Evolutionary conservation across 1,139 yeast genomes (phyloP).

Genomic region (Sugiyamaella sp.): DNA sequence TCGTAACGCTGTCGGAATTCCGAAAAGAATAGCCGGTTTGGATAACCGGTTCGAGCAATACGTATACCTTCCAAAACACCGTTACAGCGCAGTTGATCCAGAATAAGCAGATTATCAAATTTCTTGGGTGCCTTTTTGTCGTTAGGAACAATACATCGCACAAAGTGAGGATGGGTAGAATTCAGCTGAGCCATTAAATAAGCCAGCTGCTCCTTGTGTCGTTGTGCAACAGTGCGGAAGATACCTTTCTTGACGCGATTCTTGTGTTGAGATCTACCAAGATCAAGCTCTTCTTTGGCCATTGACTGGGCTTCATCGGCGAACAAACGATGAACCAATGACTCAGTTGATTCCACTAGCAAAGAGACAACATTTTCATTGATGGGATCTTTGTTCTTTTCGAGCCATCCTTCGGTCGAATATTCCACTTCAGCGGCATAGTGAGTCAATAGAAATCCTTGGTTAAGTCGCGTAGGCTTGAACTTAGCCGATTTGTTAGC

Average conservation of each 20-base stretch:
- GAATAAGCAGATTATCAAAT: slow-evolving; percentile 75
- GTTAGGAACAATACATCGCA: slow-evolving; percentile 93
- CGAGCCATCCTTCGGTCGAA: slow-evolving; percentile 89
- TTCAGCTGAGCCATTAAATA: slow-evolving; percentile 73
- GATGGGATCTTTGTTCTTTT: slow-evolving; percentile 92
- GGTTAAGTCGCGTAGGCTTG: slow-evolving; percentile 61
- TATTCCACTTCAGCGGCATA: slow-evolving; percentile 97
- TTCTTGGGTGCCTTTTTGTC: slow-evolving; percentile 67
- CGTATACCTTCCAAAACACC: slow-evolving; percentile 98
- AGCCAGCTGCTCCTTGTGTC: slow-evolving; percentile 72
- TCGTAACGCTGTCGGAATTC: slow-evolving; percentile 79
- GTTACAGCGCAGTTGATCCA: slow-evolving; percentile 90
- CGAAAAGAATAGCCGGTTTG: slow-evolving; percentile 83
- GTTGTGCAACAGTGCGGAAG: slow-evolving; percentile 80
- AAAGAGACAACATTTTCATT: slow-evolving; percentile 70
- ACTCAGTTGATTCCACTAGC: slow-evolving; percentile 59
- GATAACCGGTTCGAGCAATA: slow-evolving; percentile 96
- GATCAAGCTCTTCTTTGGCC: slow-evolving; percentile 18
- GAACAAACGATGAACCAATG: slow-evolving; percentile 55
- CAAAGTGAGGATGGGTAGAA: slow-evolving; percentile 93
- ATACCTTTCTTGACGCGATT: slow-evolving; percentile 46
- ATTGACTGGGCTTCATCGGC: slow-evolving; percentile 36
- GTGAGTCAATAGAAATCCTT: slow-evolving; percentile 75
- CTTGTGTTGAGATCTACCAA: slow-evolving; percentile 23
- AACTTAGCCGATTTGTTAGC: slow-evolving; percentile 61